phyloP scores from a whole-genome alignment of 192 early-diverging fungal genomes.

The Coemansia sp. region DNA sequence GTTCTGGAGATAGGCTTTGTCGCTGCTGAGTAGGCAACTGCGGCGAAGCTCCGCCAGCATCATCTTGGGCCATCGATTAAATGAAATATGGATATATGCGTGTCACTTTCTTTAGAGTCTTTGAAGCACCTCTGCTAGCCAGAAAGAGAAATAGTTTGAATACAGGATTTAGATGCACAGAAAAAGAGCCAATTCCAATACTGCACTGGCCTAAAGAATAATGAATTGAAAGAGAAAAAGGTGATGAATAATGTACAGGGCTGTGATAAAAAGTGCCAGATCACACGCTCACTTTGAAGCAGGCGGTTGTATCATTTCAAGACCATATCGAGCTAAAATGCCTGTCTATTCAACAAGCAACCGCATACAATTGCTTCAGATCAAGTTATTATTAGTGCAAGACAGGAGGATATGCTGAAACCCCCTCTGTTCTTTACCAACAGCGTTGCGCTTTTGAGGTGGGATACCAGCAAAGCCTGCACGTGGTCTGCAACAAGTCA shows the following conservation, averaged over 20 bases:
- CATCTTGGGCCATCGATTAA: slow-evolving; percentile 6
- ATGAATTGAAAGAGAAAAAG: not conserved
- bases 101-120: not conserved
- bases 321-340: not conserved
- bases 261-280: not conserved
- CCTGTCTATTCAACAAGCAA: not conserved
- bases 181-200: not conserved
- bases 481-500: too few relatives aligned
- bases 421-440: too few relatives aligned
- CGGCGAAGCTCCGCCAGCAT: not conserved
- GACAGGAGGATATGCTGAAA: too few relatives aligned
- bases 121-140: not conserved
- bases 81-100: not conserved
- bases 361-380: too few relatives aligned
- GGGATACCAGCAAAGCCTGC: too few relatives aligned
- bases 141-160: not conserved
- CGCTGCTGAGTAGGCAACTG: slow-evolving; percentile 4
- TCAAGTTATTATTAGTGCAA: too few relatives aligned
- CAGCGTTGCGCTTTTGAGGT: too few relatives aligned
- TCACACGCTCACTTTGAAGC: not conserved
- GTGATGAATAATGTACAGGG: not conserved
- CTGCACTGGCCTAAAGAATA: not conserved
- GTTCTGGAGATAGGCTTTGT: slow-evolving; percentile 1
- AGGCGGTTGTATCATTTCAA: not conserved
- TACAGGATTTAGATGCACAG: slow-evolving; percentile 1